Evolutionary conservation across 345 rosid species (phyloP).

Genomic region (Schrenkiella parvula): DNA sequence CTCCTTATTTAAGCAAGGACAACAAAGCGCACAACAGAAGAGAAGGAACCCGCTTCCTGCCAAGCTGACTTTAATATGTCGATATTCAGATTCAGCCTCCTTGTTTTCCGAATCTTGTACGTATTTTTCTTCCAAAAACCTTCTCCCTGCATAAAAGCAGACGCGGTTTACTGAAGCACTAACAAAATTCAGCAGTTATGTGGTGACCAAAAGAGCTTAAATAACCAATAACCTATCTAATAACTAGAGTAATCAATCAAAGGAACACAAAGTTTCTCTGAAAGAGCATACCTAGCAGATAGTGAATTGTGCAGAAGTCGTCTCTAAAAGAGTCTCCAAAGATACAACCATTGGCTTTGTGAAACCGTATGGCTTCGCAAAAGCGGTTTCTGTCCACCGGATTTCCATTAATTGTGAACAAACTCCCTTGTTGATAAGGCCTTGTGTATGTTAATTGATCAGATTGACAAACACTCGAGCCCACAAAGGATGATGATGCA

Average conservation of each 20-base stretch:
- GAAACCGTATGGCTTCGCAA: slow-evolving; percentile 53
- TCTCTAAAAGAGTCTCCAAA: slow-evolving; percentile 33
- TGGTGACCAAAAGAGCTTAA: background rate
- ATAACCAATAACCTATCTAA: background rate
- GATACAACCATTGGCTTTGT: slow-evolving; percentile 44
- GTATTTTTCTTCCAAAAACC: slow-evolving; percentile 43
- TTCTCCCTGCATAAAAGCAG: slow-evolving; percentile 43
- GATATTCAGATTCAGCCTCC: background rate
- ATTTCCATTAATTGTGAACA: slow-evolving; percentile 58
- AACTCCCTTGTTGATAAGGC: slow-evolving; percentile 32
- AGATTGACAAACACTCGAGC: slow-evolving; percentile 49
- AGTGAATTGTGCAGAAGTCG: slow-evolving; percentile 37
- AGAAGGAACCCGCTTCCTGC: slow-evolving; percentile 52
- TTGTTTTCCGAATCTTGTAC: slow-evolving; percentile 1
- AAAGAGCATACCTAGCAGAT: slow-evolving; percentile 45
- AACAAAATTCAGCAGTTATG: background rate
- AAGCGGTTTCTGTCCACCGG: slow-evolving; percentile 43
- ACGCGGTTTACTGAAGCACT: background rate
- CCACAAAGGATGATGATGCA: slow-evolving; percentile 38
- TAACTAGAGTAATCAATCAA: background rate
- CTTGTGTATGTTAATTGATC: slow-evolving; percentile 49
- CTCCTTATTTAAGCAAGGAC: slow-evolving; percentile 58
- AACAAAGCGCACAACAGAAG: slow-evolving; percentile 49
- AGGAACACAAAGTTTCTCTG: background rate
- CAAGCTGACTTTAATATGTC: slow-evolving; percentile 37